Evolutionary conservation across 2,329 filamentous ascomycete species (phyloP), one percentile per base, ranked within the genome.

Genomic region (Penicillium griseofulvum): DNA sequence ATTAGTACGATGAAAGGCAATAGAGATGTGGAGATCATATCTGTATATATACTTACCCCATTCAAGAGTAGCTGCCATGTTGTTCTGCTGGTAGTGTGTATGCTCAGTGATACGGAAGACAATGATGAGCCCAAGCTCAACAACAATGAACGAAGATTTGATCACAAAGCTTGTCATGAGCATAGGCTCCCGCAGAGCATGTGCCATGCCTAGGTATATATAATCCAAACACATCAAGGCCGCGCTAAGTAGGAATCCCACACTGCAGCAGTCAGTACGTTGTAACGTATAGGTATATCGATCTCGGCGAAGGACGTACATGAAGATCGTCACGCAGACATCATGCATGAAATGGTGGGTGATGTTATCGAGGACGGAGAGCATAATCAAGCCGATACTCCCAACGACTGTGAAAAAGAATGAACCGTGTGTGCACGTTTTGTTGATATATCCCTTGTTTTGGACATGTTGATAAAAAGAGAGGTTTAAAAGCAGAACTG

Each of bases 381-480:
- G 45, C 55, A 60, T 56, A 14, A 62, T 36, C 38, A 62, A 55
- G 11, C 57, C 58, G 19, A 55, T 43, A 44, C 59, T 56, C 46
- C 59, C 59, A 39, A 60, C 38, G 41, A 62, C 46, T 24, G 59
- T 56, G 28, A 60, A 58, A 41, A 58, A 7, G 39, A 58, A 62
- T 33, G 59, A 62, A 28, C 55, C 34, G 31, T 62, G 57, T 24
- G 53, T 54, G 53, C 48, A 60, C 9, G 39, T 3, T 31, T 56
- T 60, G 58, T 43, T 60, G 48, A 52, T 51, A 29, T 62, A 54
- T 51, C 43, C 56, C 41, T 60, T 60, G 33, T 49, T 48, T 34
- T 58, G 57, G 24, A 60, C 28, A 43, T 60, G 58, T 56, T 58
- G 55, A n/a, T 55, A 58, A 38, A 62, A 62, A 11, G 59, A 60